Base-by-base conservation (phyloP, 192 early-diverging fungal species). In the Backusella tarrabulga region DNA sequence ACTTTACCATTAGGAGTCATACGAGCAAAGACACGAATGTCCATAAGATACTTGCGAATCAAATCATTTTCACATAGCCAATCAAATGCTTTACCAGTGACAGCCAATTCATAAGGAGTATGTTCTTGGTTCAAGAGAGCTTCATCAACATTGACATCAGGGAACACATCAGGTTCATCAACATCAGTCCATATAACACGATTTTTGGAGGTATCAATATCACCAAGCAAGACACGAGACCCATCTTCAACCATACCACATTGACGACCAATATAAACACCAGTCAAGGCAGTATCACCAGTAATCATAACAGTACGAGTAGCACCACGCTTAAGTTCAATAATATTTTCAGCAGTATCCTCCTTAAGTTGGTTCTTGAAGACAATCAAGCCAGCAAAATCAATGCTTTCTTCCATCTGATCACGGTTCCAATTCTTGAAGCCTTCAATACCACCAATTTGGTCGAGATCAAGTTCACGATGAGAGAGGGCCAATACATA, bases 241-340 rank as follows among this genome's bases (percentile, higher is more conserved):
- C 72, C 75, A 26, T 71, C 34, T 36, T 76, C 71, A 50, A 80
- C 73, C 80, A 94, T 86, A 14, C 88, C 89, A 77, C 84, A 87
- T 46, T 80, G 72, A 44, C 86, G 85, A 12, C 91, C 94, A 78
- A 95, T 90, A 76, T 89, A 93, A 35, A 92, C 82, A 41, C 89
- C 93, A n/a, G 94, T 95, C 56, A 90, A 79, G 4, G 88, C 91
- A 42, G 92, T 93, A 76, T 95, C 94, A 66, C 94, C 94, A 6
- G 94, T 94, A 76, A 95, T 90, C 94, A 95, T 95, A 29, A 94
- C 87, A 19, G 89, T 91, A 54, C 94, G 89, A n/a, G 86, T 89
- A 34, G 84, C 89, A 44, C 92, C 94, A 34, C 80, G 79, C 74
- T 93, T 87, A 67, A 95, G 89, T 78, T 93, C 85, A 66, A 80